Evolutionary conservation across 2,329 filamentous ascomycete genomes (phyloP).

Genomic region (Apiospora kogelbergensis): DNA sequence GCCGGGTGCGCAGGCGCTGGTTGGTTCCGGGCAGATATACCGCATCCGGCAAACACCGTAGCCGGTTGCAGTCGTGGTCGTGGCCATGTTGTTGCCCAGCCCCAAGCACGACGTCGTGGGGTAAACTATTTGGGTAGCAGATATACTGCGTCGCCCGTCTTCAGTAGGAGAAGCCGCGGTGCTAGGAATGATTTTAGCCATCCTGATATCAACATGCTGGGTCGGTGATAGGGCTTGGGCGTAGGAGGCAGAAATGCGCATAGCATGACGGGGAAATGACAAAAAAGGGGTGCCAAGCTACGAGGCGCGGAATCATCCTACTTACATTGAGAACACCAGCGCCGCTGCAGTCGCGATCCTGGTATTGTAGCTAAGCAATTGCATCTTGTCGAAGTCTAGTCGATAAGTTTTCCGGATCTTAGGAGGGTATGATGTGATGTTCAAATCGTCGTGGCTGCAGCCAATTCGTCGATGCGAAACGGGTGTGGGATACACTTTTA

Average conservation of each 20-base stretch:
- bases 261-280: background rate
- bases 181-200: background rate
- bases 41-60: background rate
- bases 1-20: background rate
- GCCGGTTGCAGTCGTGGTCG: background rate
- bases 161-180: no score
- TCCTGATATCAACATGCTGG: no score
- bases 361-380: background rate
- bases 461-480: background rate
- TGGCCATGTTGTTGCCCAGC: background rate
- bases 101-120: background rate
- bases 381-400: background rate
- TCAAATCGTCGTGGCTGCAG: background rate
- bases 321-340: background rate
- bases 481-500: background rate
- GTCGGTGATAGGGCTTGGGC: no score
- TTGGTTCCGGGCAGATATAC: background rate
- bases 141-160: no score
- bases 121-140: background rate
- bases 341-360: background rate
- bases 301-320: background rate
- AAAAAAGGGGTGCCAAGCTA: background rate
- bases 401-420: background rate
- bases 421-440: background rate
- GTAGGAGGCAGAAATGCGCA: no score